These are phyloP conservation scores for Takakia lepidozioides DNA, from an alignment of 225 moss, liverwort and hornwort species.

Conservation along the genomic window DNA sequence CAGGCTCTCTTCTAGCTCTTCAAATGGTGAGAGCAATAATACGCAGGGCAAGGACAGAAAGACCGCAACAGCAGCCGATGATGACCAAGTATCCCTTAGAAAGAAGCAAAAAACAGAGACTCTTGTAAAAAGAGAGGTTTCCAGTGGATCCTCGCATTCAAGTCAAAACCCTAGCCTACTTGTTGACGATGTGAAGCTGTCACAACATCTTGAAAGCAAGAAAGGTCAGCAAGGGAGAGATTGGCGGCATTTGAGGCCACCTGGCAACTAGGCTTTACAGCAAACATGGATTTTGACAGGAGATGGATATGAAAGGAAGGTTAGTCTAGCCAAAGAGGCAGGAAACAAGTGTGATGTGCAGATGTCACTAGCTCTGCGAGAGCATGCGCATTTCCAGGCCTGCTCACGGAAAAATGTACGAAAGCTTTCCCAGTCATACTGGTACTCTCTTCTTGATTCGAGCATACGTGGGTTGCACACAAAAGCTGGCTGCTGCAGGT, in stretches of 20 bases:
- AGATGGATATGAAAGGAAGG: too few species aligned
- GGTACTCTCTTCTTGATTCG: too few species aligned
- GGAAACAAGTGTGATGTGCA: too few species aligned
- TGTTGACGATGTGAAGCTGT: constrained; percentile 13
- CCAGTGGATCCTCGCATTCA: constrained; percentile 22
- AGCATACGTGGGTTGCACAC: too few species aligned
- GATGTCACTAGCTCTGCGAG: too few species aligned
- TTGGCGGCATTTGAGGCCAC: constrained; percentile 48
- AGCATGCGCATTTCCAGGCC: too few species aligned
- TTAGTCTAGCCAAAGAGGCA: too few species aligned
- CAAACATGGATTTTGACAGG: too few species aligned
- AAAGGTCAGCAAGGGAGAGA: constrained; percentile 36
- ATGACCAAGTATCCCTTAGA: constrained; percentile 20
- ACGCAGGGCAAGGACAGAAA: constrained; percentile 13
- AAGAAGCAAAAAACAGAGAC: constrained; percentile 45
- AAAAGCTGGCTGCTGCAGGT: too few species aligned
- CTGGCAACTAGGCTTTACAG: constrained; percentile 7
- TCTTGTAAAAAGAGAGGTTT: constrained; percentile 11
- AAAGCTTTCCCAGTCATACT: too few species aligned
- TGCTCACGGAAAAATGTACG: too few species aligned
- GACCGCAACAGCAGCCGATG: constrained; percentile 13
- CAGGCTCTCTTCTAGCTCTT: constrained; percentile 24
- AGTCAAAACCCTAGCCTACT: constrained; percentile 15
- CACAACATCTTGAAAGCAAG: constrained; percentile 27
- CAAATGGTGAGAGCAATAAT: constrained; percentile 19